Evolutionary conservation across 805 yeast species (phyloP).

Genomic region (Zygosaccharomyces kombuchaensis): DNA sequence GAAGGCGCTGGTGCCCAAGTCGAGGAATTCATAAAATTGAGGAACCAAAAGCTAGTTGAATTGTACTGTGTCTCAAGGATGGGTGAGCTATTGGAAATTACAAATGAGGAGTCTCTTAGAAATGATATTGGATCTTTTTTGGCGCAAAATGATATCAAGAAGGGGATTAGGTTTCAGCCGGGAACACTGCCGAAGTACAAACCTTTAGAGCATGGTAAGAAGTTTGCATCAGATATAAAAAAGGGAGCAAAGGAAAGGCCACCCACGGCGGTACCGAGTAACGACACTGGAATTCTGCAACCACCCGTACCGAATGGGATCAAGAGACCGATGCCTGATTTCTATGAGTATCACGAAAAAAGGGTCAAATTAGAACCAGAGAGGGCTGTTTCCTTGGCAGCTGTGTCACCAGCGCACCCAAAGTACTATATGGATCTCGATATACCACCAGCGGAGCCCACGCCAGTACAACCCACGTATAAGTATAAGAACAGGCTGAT

Average conservation of each 20-base stretch:
- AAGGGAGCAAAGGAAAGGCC: neutral
- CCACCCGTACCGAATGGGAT: neutral
- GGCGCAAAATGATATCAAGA: conserved; percentile 49
- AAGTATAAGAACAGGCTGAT: conserved; percentile 11
- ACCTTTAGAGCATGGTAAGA: conserved; percentile 6
- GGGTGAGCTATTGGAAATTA: conserved; percentile 41
- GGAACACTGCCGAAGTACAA: conserved; percentile 26
- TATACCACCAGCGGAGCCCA: conserved; percentile 18
- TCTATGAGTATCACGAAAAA: neutral
- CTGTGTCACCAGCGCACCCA: conserved; percentile 6
- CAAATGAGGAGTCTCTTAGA: conserved; percentile 37
- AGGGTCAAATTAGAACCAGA: conserved; percentile 1
- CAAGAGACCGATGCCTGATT: conserved; percentile 2
- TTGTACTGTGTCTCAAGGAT: conserved; percentile 54
- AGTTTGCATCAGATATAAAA: neutral
- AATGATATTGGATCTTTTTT: conserved; percentile 44
- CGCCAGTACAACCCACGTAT: conserved; percentile 14
- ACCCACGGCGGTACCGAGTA: neutral
- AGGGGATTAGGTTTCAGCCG: conserved; percentile 40
- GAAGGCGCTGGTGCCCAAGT: conserved; percentile 7
- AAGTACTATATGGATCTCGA: conserved; percentile 11
- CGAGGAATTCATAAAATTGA: conserved; percentile 41
- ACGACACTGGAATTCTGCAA: neutral
- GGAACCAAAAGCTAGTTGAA: conserved; percentile 59
- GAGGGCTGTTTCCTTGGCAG: neutral